These are phyloP conservation scores for Suillus spraguei DNA, from an alignment of 768 basidiomycete genomes.

Conservation along the genomic window DNA sequence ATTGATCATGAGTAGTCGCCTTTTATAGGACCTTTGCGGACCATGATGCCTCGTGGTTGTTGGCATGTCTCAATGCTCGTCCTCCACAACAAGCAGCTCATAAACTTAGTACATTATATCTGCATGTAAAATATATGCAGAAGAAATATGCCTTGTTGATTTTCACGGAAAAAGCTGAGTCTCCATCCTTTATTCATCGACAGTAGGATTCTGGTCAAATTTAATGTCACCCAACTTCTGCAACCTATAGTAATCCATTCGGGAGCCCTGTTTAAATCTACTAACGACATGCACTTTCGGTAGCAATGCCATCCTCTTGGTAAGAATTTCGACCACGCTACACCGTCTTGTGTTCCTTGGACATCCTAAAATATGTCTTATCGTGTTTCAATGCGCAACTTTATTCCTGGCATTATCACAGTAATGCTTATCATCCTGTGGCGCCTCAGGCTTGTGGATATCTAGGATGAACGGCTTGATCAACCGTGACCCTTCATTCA, in stretches of 20 bases:
- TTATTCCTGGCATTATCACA: neutral
- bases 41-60: neutral
- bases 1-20: neutral
- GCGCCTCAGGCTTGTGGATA: neutral
- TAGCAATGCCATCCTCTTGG: neutral
- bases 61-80: neutral
- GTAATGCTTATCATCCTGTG: slow-evolving; percentile 3
- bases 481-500: neutral
- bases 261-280: neutral
- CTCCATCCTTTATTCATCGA: neutral
- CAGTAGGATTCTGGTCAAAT: neutral
- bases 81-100: neutral
- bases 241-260: neutral
- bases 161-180: neutral
- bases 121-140: neutral
- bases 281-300: neutral
- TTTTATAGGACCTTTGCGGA: neutral
- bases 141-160: neutral
- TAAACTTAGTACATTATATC: neutral
- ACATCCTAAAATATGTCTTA: slow-evolving; percentile 10
- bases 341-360: slow-evolving; percentile 2
- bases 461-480: neutral
- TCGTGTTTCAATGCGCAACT: neutral
- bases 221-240: neutral
- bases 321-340: neutral